These are phyloP conservation scores for Hymenoscyphus fraxineus DNA, from an alignment of 2,329 filamentous ascomycete genomes.

Conservation along the genomic window DNA sequence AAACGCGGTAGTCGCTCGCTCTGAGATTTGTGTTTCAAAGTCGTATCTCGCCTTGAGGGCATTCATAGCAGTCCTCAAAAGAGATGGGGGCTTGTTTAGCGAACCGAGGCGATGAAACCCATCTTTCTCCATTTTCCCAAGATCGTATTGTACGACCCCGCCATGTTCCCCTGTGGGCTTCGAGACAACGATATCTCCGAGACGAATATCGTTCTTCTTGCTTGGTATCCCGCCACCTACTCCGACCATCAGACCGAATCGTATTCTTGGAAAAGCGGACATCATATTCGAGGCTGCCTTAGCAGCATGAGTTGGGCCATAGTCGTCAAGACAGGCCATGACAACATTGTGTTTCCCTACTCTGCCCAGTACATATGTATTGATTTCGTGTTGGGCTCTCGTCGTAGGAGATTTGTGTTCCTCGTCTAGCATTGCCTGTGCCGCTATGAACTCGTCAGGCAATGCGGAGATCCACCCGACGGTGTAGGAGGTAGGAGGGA, in stretches of 20 bases:
- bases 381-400: slow-evolving; percentile 6
- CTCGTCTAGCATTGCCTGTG: slow-evolving; percentile 14
- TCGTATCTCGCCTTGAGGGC: slow-evolving; percentile 21
- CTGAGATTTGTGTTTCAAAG: background rate
- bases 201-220: slow-evolving; percentile 25
- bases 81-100: slow-evolving; percentile 22
- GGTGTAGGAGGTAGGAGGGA: slow-evolving; percentile 17
- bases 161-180: slow-evolving; percentile 14
- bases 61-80: slow-evolving; percentile 25
- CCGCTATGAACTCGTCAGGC: slow-evolving; percentile 25
- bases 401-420: slow-evolving; percentile 7
- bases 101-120: slow-evolving; percentile 22
- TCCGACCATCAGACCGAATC: slow-evolving; percentile 18
- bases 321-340: slow-evolving; percentile 17
- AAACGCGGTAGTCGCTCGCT: background rate
- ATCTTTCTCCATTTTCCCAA: slow-evolving; percentile 14
- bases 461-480: slow-evolving; percentile 32
- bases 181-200: slow-evolving; percentile 28
- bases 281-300: slow-evolving; percentile 17
- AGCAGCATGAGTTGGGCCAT: slow-evolving; percentile 17
- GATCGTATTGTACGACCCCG: slow-evolving; percentile 18
- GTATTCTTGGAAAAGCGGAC: slow-evolving; percentile 12
- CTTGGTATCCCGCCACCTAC: slow-evolving; percentile 15
- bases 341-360: slow-evolving; percentile 19
- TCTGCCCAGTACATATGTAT: slow-evolving; percentile 17